Conservation (phyloP, 352 stramenopile species). For the Pythium monospermum region DNA sequence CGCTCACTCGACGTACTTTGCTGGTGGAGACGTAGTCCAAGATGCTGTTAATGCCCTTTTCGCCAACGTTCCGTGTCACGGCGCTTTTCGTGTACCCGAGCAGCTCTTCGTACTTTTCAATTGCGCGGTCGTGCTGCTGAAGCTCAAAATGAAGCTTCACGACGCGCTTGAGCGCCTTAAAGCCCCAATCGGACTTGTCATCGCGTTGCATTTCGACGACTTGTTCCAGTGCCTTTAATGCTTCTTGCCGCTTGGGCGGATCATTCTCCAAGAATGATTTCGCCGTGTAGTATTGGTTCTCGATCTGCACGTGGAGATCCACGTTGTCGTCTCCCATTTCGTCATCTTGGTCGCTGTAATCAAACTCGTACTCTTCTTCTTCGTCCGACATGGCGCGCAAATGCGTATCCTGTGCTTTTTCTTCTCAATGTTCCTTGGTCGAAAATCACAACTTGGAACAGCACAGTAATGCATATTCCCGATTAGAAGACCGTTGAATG, state of each 20-base stretch:
- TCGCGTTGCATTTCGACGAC: slow-evolving; percentile 53
- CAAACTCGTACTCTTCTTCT: slow-evolving; percentile 87
- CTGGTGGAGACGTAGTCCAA: slow-evolving; percentile 91
- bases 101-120: slow-evolving; percentile 85
- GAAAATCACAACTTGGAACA: too few species aligned
- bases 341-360: slow-evolving; percentile 91
- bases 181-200: slow-evolving; percentile 82
- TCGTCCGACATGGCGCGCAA: slow-evolving; percentile 82
- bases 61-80: slow-evolving; percentile 90
- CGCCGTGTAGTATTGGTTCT: slow-evolving; percentile 93
- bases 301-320: slow-evolving; percentile 84
- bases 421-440: too few species aligned
- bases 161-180: slow-evolving; percentile 93
- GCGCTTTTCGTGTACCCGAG: slow-evolving; percentile 84
- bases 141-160: slow-evolving; percentile 91
- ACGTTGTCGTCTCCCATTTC: slow-evolving; percentile 81
- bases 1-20: slow-evolving; percentile 29
- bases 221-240: slow-evolving; percentile 45
- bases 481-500: too few species aligned
- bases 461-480: too few species aligned
- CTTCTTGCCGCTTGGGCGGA: slow-evolving; percentile 28
- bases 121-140: slow-evolving; percentile 61
- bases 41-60: slow-evolving; percentile 96
- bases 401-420: too few species aligned
- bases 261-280: slow-evolving; percentile 78